Evolutionary conservation across 2,329 filamentous ascomycete genomes (phyloP), one percentile per base, ranked within the genome.

Genomic region (Lasiodiplodia gonubiensis): DNA sequence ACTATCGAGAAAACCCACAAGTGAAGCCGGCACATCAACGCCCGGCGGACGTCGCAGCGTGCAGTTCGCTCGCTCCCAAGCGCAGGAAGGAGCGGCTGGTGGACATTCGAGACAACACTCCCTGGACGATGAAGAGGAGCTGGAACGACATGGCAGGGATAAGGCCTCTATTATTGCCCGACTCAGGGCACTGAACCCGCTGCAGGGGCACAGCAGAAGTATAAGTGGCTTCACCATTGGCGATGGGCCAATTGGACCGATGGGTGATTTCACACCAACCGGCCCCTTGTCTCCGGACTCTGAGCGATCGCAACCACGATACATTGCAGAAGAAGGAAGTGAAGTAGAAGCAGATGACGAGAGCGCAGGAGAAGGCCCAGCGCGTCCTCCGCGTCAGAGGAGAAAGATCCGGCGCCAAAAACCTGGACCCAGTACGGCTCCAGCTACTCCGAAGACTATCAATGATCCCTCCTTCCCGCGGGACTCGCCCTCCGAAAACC

Each of bases 341-440:
- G 92, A 94, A 76, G 88, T 84, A 16, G 90, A 91, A 74, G 89
- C 91, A 0, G 92, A 95, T 76, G 92, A 90, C 1, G 94, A 95
- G 75, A 97, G 93, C 53, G 92, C 89, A 0, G 92, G 93, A 64
- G 94, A 97, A 69, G 80, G 79, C 14, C 76, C 77, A 6, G 77
- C 76, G 4, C 72, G 74, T 11, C 78, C 80, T 55, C 69, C 72
- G n/a, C 80, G 81, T 21, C 89, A 86, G 77, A 89, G 89, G 77
- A 86, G 88, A 70, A 88, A 87, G 75, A 89, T 84, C 72, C 85
- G 86, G 69, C 83, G 88, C 71, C 86, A 76, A 83, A 85, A 80
- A 78, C 85, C 78, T 73, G 88, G 75, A 69, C 84, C 78, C 69
- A 84, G 88, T 68, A 90, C 91, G 7, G 86, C 88, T 2, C 92